Evolutionary conservation across 2,329 filamentous ascomycete genomes (phyloP).

Genomic region (Alternaria brassicicola): DNA sequence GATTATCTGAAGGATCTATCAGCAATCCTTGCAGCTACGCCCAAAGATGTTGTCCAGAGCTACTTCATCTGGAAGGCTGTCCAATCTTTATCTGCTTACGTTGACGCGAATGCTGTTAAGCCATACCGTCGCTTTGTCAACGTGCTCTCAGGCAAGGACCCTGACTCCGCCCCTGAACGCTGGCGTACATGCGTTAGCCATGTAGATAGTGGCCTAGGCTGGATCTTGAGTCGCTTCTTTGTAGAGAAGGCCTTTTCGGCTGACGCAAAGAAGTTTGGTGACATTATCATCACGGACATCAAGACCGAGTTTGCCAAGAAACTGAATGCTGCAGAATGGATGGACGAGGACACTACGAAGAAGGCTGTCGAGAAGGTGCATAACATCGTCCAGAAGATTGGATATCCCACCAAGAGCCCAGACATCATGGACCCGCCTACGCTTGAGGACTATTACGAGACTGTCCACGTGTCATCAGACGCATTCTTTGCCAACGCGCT

Average conservation of each 20-base stretch:
- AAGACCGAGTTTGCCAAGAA: slow-evolving; percentile 69
- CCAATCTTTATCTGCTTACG: slow-evolving; percentile 56
- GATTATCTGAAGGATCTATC: slow-evolving; percentile 66
- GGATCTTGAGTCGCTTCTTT: slow-evolving; percentile 74
- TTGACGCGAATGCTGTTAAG: slow-evolving; percentile 66
- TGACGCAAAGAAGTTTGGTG: slow-evolving; percentile 69
- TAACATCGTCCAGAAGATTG: slow-evolving; percentile 72
- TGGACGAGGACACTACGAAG: slow-evolving; percentile 65
- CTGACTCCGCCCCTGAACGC: slow-evolving; percentile 66
- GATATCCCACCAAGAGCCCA: slow-evolving; percentile 67
- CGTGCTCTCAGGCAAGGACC: slow-evolving; percentile 65
- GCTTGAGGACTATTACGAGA: slow-evolving; percentile 63
- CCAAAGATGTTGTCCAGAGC: slow-evolving; percentile 62
- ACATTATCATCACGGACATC: slow-evolving; percentile 73
- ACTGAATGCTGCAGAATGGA: slow-evolving; percentile 66
- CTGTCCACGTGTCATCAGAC: slow-evolving; percentile 57
- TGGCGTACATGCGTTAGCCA: slow-evolving; percentile 69
- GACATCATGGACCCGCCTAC: slow-evolving; percentile 64
- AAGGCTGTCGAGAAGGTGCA: slow-evolving; percentile 68
- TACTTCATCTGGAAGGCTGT: slow-evolving; percentile 71
- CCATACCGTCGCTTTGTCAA: slow-evolving; percentile 67
- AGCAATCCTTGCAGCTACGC: slow-evolving; percentile 60
- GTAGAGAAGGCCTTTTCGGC: slow-evolving; percentile 71
- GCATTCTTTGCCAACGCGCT: slow-evolving; percentile 66
- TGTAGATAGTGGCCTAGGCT: slow-evolving; percentile 65